Conservation (phyloP, 768 basidiomycete species). For the Amanita exitialis region DNA sequence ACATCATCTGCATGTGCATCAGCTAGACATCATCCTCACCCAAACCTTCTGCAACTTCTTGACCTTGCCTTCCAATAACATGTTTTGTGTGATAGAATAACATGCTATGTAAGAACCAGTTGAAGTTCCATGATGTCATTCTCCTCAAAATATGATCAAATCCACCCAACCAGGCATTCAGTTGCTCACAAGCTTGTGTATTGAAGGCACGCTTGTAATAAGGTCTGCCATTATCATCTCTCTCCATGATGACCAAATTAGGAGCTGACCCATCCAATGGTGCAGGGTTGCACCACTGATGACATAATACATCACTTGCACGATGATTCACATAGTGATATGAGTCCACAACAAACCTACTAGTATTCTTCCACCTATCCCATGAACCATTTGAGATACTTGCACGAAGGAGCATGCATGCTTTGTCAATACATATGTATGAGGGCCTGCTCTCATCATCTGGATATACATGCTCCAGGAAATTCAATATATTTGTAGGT, state of each 20-base stretch:
- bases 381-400: conserved; percentile 8
- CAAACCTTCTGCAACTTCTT: too few species aligned
- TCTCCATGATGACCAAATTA: conserved; percentile 16
- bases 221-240: conserved; percentile 12
- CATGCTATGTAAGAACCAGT: too few species aligned
- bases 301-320: conserved; percentile 17
- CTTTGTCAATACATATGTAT: too few species aligned
- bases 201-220: conserved; percentile 17
- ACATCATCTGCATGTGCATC: too few species aligned
- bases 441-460: background rate
- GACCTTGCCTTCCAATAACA: too few species aligned
- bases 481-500: conserved; percentile 14
- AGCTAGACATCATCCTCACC: too few species aligned
- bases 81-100: too few species aligned
- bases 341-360: too few species aligned
- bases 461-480: conserved; percentile 12
- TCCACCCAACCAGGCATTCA: too few species aligned
- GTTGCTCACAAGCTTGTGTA: conserved; percentile 13
- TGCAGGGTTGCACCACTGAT: conserved; percentile 20
- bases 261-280: conserved; percentile 19
- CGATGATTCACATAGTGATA: too few species aligned
- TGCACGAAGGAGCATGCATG: conserved; percentile 3
- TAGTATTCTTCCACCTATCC: conserved; percentile 14
- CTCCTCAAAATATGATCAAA: too few species aligned
- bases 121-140: too few species aligned